Base-by-base conservation (phyloP, 352 stramenopile genomes). In the Phytopythium vexans region DNA sequence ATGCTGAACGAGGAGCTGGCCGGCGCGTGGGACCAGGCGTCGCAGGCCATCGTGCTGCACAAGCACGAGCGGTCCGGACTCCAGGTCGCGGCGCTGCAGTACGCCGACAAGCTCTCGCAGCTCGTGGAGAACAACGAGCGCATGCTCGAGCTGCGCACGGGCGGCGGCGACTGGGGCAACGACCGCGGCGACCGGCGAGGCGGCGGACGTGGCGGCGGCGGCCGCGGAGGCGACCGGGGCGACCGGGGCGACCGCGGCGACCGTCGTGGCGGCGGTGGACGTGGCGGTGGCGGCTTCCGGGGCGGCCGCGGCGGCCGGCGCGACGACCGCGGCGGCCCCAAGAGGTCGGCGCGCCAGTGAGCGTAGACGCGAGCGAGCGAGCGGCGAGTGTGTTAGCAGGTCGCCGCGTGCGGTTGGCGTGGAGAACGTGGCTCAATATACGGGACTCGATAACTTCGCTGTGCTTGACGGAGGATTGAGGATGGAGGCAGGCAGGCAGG, bases 1-100 rank as follows among this genome's bases (percentile, higher is more conserved):
- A 99, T 99, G 83, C 98, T 99, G 78, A 98, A 98, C 62, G 85
- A 96, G 46, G 96, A 99, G 70, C 81, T 99, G 3, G 87, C 95
- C 60, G 97, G 92, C 42, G 96, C 86, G 41, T 99, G 96, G 96
- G 97, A 99, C 79, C 95, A 99, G 80, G 94, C 93, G 11, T 99
- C 97, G 50, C 86, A 98, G 72, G 98, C 95, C 32, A 97, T 98
- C 60, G 79, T 98, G 47, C 79, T 99, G 62, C 89, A 98, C 65
- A 96, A 97, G 69, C 88, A 91, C 37, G 92, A 99, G 64, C 89
- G 94, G 35, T 98, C 91, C 56, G 83, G 75, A 5, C 72, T 99
- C 16, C 97, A 99, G 77, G 82, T 86, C 33, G 74, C 98, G 52
- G 96, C 96, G 35, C 78, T 99, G 15, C 94, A 98, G 74, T 98